A percentile compares a stretch with the other conserved stretches of the same genome.
phyloP scores from a whole-genome alignment of 1,139 yeast genomes.

The Candida anutae region DNA sequence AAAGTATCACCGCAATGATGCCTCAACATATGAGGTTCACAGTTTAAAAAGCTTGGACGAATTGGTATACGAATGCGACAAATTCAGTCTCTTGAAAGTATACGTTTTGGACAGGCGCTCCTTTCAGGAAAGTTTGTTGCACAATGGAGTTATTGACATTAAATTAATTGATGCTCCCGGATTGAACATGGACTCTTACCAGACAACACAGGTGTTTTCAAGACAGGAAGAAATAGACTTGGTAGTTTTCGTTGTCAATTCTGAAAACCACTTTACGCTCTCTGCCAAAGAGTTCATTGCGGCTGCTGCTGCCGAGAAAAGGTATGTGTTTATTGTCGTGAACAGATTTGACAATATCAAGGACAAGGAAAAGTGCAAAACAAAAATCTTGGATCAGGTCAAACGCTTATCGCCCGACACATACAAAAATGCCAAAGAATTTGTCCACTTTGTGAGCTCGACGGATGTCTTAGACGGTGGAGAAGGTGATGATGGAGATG shows the following conservation, averaged over 20 bases:
- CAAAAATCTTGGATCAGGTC: slow-evolving; percentile 79
- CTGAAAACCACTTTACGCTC: slow-evolving; percentile 91
- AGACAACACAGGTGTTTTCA: slow-evolving; percentile 91
- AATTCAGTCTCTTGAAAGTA: slow-evolving; percentile 65
- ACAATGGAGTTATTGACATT: slow-evolving; percentile 89
- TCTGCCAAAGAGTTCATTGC: slow-evolving; percentile 92
- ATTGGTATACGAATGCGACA: slow-evolving; percentile 69
- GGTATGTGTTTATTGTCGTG: slow-evolving; percentile 87
- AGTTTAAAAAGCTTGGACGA: slow-evolving; percentile 51
- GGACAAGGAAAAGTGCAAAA: slow-evolving; percentile 72
- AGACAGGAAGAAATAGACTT: slow-evolving; percentile 96
- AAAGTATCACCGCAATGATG: slow-evolving; percentile 53
- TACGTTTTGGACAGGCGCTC: slow-evolving; percentile 75
- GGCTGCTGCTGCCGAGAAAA: slow-evolving; percentile 86
- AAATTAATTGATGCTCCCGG: slow-evolving; percentile 97
- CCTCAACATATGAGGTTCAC: slow-evolving; percentile 54
- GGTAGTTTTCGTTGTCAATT: slow-evolving; percentile 92
- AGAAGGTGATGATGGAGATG: slow-evolving; percentile 20
- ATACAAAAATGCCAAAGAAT: slow-evolving; percentile 75
- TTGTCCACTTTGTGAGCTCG: slow-evolving; percentile 91
- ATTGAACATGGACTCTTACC: slow-evolving; percentile 83
- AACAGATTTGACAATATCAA: slow-evolving; percentile 82
- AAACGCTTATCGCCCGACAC: slow-evolving; percentile 85
- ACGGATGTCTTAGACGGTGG: slow-evolving; percentile 26
- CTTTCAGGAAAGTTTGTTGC: slow-evolving; percentile 60